These are phyloP conservation scores for Backusella westeae DNA, from an alignment of 192 early-diverging fungal species.

Conservation along the genomic window DNA sequence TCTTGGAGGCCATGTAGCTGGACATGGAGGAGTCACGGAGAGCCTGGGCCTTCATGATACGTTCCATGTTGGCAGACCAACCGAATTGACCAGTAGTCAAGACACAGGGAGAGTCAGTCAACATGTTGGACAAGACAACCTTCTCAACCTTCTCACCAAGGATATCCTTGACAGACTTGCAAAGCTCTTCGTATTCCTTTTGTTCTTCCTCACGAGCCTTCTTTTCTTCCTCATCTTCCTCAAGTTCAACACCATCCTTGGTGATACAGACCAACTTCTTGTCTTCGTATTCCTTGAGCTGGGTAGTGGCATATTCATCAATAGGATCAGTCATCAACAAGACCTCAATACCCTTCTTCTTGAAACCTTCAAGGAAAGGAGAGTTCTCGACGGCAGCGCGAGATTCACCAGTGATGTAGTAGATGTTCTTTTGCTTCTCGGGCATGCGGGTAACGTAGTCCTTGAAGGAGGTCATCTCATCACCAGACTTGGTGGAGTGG, in stretches of 20 bases:
- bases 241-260: constrained; percentile 99
- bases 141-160: constrained; percentile 99
- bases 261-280: constrained; percentile 98
- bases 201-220: constrained; percentile 90
- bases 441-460: constrained; percentile 99
- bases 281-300: constrained; percentile 99
- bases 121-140: constrained; percentile 84
- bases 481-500: constrained; percentile 98
- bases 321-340: constrained; percentile 99
- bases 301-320: constrained; percentile 98
- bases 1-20: constrained; percentile 99
- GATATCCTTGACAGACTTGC: constrained; percentile 95
- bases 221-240: constrained; percentile 99
- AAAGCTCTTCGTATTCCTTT: constrained; percentile 85
- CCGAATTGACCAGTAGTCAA: constrained; percentile 98
- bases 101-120: constrained; percentile 97
- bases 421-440: constrained; percentile 99
- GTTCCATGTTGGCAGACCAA: constrained; percentile 99
- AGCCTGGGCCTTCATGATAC: constrained; percentile 99
- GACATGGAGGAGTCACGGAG: constrained; percentile 98
- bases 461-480: constrained; percentile 98
- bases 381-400: constrained; percentile 92
- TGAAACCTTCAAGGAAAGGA: constrained; percentile 98
- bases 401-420: constrained; percentile 98
- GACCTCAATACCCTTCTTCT: constrained; percentile 99